phyloP scores from a whole-genome alignment of 129 eudicot species.

The Sambucus nigra region DNA sequence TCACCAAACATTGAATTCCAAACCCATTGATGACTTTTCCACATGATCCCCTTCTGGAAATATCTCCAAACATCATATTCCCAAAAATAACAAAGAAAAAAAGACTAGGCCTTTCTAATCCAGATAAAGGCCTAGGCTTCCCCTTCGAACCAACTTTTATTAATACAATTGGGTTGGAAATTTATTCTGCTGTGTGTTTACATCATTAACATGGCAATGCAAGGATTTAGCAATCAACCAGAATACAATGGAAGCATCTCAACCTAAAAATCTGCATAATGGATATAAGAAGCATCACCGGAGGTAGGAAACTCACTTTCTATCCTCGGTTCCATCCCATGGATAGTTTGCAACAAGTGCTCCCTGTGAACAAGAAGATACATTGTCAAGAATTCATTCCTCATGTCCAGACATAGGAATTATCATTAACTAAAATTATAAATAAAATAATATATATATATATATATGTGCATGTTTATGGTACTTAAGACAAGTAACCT shows the following conservation, averaged over 20 bases:
- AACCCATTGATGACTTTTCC: too few species aligned
- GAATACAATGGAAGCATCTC: neutral
- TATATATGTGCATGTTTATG: too few species aligned
- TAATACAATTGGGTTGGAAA: too few species aligned
- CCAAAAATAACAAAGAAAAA: too few species aligned
- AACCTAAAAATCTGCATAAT: neutral
- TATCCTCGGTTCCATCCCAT: conserved; percentile 88
- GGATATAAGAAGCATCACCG: neutral
- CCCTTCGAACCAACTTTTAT: too few species aligned
- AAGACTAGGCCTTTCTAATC: too few species aligned
- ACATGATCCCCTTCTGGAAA: too few species aligned
- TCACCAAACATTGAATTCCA: too few species aligned
- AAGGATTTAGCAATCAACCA: neutral
- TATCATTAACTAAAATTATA: neutral
- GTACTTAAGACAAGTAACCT: too few species aligned
- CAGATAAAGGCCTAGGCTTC: too few species aligned
- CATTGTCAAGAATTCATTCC: conserved; percentile 4
- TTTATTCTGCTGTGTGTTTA: too few species aligned
- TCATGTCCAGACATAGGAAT: neutral
- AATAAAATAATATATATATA: neutral
- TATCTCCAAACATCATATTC: too few species aligned
- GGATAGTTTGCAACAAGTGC: conserved; percentile 99
- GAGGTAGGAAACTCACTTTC: conserved; percentile 31
- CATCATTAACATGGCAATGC: neutral
- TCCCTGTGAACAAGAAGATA: conserved; percentile 44